Base-by-base conservation (phyloP, 169 alveolate genomes). In the Sarcocystis neurona region DNA sequence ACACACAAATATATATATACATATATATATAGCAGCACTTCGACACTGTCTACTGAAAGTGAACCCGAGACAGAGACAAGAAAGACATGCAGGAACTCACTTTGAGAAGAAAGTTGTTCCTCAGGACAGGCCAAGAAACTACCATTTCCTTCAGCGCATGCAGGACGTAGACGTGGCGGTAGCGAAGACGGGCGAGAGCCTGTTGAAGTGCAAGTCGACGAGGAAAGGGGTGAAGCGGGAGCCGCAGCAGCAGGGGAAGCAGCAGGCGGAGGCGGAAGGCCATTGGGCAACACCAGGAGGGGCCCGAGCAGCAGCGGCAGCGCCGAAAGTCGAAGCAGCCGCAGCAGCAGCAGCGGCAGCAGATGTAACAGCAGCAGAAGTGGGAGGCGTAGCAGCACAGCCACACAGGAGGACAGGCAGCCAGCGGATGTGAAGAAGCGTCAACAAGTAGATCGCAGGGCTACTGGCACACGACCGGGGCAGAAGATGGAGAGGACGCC, bases 81-180 rank as follows among this genome's bases (percentile, higher is more conserved):
- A 8, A 10, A 66, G 77, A 20, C 5, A 27, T 66, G 41, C 30
- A 66, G 44, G 12, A 10, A 2, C 85, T 30, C 20, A 53, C 87
- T 30, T 79, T 79, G 30, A 79, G 30, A 23, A 79, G 66, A 50
- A 79, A 79, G 75, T 79, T 79, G 75, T 79, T 79, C 37, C 87
- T 72, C 18, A 79, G 87, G 27, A 50, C 46, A 34, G 87, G 32
- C 87, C 87, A 79, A 30, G 87, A 79, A 34, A 79, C 77, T 48
- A 79, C 8, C 87, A 79, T 79, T 75, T 79, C 87, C 87, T 79
- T 47, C 77, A 79, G 37, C 43, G 77, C 87, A 37, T 5, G 27
- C 2, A 79, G 39, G 58, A 47, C 32, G 66, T 44, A 44, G 48
- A 12, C 72, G 56, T 79, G 87, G 72, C 75, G 72, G 20, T 32